Conservation (phyloP, 441 rosid species). For the Populus trichocarpa region DNA sequence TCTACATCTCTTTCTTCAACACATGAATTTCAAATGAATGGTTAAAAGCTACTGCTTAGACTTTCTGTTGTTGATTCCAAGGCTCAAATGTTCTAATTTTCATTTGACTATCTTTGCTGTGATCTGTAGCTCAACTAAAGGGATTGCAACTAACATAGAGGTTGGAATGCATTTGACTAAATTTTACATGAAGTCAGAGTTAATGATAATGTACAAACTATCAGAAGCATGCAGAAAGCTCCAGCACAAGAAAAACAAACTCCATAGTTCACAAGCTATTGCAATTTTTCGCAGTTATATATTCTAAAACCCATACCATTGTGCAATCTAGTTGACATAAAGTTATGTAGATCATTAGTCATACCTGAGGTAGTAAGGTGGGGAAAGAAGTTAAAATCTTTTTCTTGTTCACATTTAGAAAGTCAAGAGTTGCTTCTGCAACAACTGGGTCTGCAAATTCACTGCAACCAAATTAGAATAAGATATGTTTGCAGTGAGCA, state of each 20-base stretch:
- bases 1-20: background rate
- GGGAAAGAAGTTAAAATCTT: slow-evolving; percentile 65
- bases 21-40: background rate
- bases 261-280: background rate
- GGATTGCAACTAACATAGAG: background rate
- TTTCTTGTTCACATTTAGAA: slow-evolving; percentile 63
- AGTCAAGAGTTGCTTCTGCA: slow-evolving; percentile 90
- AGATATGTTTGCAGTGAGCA: slow-evolving; percentile 11
- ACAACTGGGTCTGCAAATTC: slow-evolving; percentile 93
- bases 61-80: background rate
- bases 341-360: slow-evolving; percentile 7
- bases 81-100: background rate
- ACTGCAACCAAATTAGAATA: slow-evolving; percentile 51
- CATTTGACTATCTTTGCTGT: background rate
- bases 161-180: background rate
- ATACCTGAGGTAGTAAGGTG: slow-evolving; percentile 81
- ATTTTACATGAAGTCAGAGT: background rate
- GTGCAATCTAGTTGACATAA: slow-evolving; percentile 8
- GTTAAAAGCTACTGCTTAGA: background rate
- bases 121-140: background rate
- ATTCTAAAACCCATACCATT: slow-evolving; percentile 5
- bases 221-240: background rate
- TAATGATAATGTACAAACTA: background rate
- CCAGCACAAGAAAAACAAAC: background rate
- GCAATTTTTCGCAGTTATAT: background rate